Percentiles rank a stretch among this genome's conserved stretches.
Conservation (phyloP, 1,284 basidiomycete genomes). For the Vanrija sp. region DNA sequence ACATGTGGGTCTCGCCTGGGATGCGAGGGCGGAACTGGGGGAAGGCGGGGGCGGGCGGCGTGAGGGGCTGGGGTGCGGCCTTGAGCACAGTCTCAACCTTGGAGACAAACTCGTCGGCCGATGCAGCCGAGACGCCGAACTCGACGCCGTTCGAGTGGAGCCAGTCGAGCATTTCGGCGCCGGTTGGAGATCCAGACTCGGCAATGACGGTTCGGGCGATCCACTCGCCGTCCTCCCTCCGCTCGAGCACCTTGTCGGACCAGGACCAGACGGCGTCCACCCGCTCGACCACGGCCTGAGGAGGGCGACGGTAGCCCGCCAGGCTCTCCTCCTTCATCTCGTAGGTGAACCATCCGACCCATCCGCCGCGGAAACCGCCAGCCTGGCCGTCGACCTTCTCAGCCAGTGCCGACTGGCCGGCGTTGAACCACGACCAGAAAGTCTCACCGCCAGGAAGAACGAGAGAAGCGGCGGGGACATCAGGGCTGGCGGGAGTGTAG, state of each 20-base stretch:
- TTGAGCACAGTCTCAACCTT: conserved; percentile 10
- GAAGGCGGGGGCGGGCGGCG: conserved; percentile 18
- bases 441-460: conserved; percentile 24
- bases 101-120: conserved; percentile 23
- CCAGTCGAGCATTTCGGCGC: conserved; percentile 32
- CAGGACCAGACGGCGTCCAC: conserved; percentile 49
- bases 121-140: conserved; percentile 24
- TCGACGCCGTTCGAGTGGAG: conserved; percentile 25
- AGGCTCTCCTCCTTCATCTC: conserved; percentile 56
- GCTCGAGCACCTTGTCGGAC: conserved; percentile 48
- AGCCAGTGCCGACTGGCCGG: conserved; percentile 25
- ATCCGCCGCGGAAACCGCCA: conserved; percentile 51
- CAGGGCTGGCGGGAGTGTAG: conserved; percentile 19
- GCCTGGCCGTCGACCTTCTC: neutral
- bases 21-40: conserved; percentile 41
- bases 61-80: neutral
- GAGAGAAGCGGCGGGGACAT: neutral
- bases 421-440: conserved; percentile 46
- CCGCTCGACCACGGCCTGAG: conserved; percentile 10
- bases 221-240: conserved; percentile 49
- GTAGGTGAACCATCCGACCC: conserved; percentile 56
- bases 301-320: conserved; percentile 30
- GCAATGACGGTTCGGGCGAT: conserved; percentile 46
- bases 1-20: conserved; percentile 58
- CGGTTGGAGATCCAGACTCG: neutral